A percentile compares a stretch with the other conserved stretches of the same genome.
phyloP scores from a whole-genome alignment of 1,284 basidiomycete species.

The Cryptococcus depauperatus region DNA sequence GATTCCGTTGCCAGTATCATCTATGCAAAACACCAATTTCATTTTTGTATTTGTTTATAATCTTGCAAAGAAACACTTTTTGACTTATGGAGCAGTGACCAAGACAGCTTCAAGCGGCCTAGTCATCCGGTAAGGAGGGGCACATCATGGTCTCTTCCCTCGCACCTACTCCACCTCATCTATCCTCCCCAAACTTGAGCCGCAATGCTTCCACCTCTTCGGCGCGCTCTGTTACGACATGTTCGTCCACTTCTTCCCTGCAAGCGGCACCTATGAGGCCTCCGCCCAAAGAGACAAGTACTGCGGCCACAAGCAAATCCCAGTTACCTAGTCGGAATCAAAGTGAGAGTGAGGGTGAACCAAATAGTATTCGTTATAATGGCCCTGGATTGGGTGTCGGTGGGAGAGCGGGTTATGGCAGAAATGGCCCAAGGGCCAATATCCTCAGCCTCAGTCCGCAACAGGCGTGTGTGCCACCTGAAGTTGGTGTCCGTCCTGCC shows the following conservation, averaged over 20 bases:
- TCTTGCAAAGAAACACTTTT: too few species aligned
- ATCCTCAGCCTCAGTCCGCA: background rate
- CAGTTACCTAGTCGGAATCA: conserved; percentile 16
- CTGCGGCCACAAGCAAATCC: conserved; percentile 33
- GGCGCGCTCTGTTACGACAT: conserved; percentile 32
- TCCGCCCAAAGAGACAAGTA: conserved; percentile 39
- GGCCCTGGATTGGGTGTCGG: conserved; percentile 14
- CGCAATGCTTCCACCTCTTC: conserved; percentile 39
- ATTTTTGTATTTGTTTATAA: too few species aligned
- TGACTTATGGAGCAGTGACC: too few species aligned
- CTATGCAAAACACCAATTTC: too few species aligned
- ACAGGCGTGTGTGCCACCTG: conserved; percentile 5
- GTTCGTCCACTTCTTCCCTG: conserved; percentile 36
- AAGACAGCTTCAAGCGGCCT: too few species aligned
- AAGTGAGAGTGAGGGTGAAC: conserved; percentile 7
- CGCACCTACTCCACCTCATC: conserved; percentile 18
- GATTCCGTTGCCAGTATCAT: too few species aligned
- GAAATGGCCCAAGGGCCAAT: conserved; percentile 24
- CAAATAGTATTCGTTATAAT: conserved; percentile 1
- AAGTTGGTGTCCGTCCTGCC: conserved; percentile 13
- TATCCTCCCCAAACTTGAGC: conserved; percentile 22
- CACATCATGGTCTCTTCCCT: too few species aligned
- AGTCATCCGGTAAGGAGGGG: too few species aligned
- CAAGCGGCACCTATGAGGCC: conserved; percentile 43
- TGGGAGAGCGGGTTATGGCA: conserved; percentile 25